These are phyloP conservation scores for Saturnispora saitoi DNA, from an alignment of 805 yeast genomes.

Conservation along the genomic window DNA sequence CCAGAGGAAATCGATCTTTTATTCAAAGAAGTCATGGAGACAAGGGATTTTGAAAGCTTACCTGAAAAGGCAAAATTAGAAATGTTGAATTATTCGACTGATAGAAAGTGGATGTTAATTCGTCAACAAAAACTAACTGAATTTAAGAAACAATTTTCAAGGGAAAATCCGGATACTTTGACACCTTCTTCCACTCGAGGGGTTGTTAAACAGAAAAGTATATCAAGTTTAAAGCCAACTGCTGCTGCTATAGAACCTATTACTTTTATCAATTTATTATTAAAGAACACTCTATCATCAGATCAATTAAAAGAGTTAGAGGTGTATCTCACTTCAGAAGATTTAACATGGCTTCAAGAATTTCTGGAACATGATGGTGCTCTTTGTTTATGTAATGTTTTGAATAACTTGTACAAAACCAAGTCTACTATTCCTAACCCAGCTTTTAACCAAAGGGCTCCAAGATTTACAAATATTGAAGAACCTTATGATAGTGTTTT, in stretches of 20 bases:
- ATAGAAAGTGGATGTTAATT: conserved; percentile 86
- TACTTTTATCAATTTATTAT: conserved; percentile 57
- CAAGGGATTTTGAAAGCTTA: conserved; percentile 60
- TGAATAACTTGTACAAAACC: conserved; percentile 33
- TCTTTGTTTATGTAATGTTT: conserved; percentile 69
- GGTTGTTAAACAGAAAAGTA: conserved; percentile 1
- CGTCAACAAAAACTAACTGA: conserved; percentile 81
- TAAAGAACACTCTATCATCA: conserved; percentile 58
- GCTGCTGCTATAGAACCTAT: conserved; percentile 32
- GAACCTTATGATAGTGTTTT: conserved; percentile 27
- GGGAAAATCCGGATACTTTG: conserved; percentile 6
- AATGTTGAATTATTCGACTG: conserved; percentile 63
- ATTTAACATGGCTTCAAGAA: conserved; percentile 65
- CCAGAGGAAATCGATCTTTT: conserved; percentile 58
- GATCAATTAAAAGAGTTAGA: conserved; percentile 74
- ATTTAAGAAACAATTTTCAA: conserved; percentile 39
- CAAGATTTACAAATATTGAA: conserved; percentile 23
- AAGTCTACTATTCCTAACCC: conserved; percentile 12
- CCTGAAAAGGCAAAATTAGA: conserved; percentile 67
- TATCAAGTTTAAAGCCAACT: conserved; percentile 3
- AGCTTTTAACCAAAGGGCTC: background rate
- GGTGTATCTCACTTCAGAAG: conserved; percentile 87
- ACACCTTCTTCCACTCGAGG: background rate
- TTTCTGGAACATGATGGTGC: conserved; percentile 87
- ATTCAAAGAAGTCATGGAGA: conserved; percentile 74